A percentile compares a stretch with the other conserved stretches of the same genome.
These are phyloP conservation scores for Aureobasidium sp. DNA, from an alignment of 2,329 filamentous ascomycete species.

Conservation along the genomic window DNA sequence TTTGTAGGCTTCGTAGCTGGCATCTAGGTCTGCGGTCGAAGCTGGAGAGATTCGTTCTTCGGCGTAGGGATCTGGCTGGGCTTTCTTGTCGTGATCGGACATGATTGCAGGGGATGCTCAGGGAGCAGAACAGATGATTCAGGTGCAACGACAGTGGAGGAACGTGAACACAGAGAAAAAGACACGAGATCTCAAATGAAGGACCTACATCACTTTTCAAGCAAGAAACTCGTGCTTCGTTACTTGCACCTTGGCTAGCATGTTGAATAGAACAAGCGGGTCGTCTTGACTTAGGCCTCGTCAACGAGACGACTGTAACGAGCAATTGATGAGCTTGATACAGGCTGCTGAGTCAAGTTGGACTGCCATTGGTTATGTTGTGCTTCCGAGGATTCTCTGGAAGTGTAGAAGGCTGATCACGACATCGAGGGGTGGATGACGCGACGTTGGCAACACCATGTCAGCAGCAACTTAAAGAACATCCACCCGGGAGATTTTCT, in stretches of 20 bases:
- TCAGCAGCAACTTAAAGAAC: not conserved
- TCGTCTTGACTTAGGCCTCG: not conserved
- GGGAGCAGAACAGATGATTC: not conserved
- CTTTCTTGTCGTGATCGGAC: not conserved
- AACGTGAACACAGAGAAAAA: not conserved
- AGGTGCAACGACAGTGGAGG: not conserved
- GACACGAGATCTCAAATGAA: not conserved
- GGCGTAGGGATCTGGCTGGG: not conserved
- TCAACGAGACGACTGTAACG: not conserved
- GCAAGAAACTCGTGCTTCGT: not conserved
- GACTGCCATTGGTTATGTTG: not conserved
- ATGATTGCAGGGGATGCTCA: not conserved
- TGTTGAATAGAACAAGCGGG: not conserved
- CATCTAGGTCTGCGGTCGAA: constrained; percentile 17
- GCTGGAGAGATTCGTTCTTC: not conserved
- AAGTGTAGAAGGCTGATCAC: not conserved
- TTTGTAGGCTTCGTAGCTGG: constrained; percentile 24
- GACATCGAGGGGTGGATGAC: constrained; percentile 5
- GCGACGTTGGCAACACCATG: not conserved
- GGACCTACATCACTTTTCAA: not conserved
- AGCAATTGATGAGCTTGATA: constrained; percentile 1
- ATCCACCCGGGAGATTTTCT: not conserved
- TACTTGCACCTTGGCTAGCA: not conserved
- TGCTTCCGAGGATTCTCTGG: not conserved
- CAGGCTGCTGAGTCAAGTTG: not conserved